These are phyloP conservation scores for Pseudopithomyces maydicus DNA, from an alignment of 2,329 filamentous ascomycete species.

Conservation along the genomic window DNA sequence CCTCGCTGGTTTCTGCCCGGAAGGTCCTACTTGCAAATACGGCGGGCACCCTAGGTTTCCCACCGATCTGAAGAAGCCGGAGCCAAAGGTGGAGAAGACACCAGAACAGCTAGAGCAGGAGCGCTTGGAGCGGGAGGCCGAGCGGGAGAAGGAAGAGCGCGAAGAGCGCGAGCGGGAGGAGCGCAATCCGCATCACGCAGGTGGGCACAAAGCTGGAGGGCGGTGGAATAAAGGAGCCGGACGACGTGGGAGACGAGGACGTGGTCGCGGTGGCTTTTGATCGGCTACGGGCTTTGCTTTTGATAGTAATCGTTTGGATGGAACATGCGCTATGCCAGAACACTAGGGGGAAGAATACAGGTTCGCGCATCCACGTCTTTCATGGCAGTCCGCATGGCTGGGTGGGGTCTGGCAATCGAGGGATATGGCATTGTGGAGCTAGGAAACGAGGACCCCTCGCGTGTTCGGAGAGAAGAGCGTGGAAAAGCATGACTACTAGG, in stretches of 20 bases:
- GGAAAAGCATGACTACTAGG: too few relatives aligned
- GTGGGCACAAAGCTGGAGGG: conserved; percentile 36
- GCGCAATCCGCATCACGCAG: conserved; percentile 35
- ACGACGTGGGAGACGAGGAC: conserved; percentile 22
- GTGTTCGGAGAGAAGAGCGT: too few relatives aligned
- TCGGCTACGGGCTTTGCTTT: not conserved
- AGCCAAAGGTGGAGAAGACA: conserved; percentile 70
- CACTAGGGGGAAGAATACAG: too few relatives aligned
- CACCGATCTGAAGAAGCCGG: conserved; percentile 66
- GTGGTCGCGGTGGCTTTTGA: conserved; percentile 20
- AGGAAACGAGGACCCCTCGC: too few relatives aligned
- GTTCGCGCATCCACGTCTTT: too few relatives aligned
- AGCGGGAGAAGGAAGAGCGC: conserved; percentile 50
- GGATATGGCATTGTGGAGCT: too few relatives aligned
- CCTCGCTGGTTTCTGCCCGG: conserved; percentile 91
- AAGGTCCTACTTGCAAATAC: conserved; percentile 75
- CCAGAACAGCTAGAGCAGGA: conserved; percentile 70
- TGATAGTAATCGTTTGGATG: too few relatives aligned
- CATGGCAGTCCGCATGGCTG: too few relatives aligned
- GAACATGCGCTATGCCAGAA: too few relatives aligned
- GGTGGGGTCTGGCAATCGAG: too few relatives aligned
- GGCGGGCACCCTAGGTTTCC: conserved; percentile 85
- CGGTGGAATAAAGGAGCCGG: conserved; percentile 32
- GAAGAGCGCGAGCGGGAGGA: conserved; percentile 47
- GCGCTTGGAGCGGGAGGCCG: conserved; percentile 54